phyloP scores from a whole-genome alignment of 164 flowering plant genomes.

The Paratinospora sagittata region DNA sequence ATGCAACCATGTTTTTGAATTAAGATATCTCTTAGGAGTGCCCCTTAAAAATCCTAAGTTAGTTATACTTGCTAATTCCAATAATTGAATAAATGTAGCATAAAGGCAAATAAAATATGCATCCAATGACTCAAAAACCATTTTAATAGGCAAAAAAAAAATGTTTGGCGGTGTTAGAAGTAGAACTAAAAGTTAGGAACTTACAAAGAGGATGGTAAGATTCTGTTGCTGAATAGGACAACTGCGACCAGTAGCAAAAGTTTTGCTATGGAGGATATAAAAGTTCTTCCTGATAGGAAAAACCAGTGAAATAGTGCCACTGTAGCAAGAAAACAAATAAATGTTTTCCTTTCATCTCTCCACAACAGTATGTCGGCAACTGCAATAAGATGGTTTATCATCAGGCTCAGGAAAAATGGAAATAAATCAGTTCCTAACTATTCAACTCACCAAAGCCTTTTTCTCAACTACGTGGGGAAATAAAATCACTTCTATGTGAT shows the following conservation, averaged over 20 bases:
- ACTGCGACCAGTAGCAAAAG: slow-evolving; percentile 44
- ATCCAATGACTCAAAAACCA: background rate
- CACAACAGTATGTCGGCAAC: slow-evolving; percentile 87
- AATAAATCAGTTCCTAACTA: background rate
- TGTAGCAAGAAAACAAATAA: slow-evolving; percentile 43
- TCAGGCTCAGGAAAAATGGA: slow-evolving; percentile 17
- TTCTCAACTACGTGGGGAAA: no score
- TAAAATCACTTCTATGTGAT: no score
- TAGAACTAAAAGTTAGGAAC: slow-evolving; percentile 17
- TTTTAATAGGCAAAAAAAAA: background rate
- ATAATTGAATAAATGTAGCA: background rate
- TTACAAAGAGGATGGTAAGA: slow-evolving; percentile 58
- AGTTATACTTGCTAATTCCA: background rate
- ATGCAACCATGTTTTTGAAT: background rate
- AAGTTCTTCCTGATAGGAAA: slow-evolving; percentile 61
- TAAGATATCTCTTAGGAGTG: background rate
- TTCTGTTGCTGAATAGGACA: slow-evolving; percentile 37
- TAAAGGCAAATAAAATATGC: background rate
- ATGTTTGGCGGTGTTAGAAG: slow-evolving; percentile 1
- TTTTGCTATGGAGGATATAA: slow-evolving; percentile 58
- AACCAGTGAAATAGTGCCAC: slow-evolving; percentile 65
- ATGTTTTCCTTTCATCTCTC: slow-evolving; percentile 83
- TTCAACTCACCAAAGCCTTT: no score
- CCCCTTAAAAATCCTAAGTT: background rate
- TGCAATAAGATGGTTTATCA: slow-evolving; percentile 36